These are phyloP conservation scores for Tothia fuscella DNA, from an alignment of 2,329 filamentous ascomycete genomes.

Conservation along the genomic window DNA sequence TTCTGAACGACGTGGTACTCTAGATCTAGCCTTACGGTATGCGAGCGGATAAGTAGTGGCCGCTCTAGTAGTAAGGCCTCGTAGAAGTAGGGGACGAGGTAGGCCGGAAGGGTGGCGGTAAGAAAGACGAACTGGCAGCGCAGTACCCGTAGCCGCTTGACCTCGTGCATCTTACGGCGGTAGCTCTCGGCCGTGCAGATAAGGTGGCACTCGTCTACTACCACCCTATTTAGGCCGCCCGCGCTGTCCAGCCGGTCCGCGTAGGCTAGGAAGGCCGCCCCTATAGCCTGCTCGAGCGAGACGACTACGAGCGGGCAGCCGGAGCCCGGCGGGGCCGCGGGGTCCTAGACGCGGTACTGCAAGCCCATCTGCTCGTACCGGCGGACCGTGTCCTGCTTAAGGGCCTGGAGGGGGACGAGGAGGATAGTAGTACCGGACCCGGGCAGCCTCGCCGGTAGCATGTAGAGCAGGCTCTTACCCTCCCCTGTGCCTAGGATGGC, in stretches of 20 bases:
- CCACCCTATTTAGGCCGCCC: background rate
- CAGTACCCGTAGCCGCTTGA: no score
- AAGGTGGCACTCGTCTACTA: background rate
- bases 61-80: no score
- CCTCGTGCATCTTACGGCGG: background rate
- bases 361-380: background rate
- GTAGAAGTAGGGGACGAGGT: no score
- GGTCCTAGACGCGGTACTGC: background rate
- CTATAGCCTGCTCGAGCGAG: background rate
- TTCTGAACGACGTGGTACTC: no score
- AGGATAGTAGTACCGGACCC: background rate
- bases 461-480: constrained; percentile 1
- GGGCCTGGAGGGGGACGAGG: background rate
- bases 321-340: background rate
- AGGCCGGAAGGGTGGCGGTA: no score
- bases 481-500: background rate
- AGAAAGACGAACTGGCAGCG: no score
- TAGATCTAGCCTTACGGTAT: no score
- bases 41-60: no score
- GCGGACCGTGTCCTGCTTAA: background rate
- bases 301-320: background rate
- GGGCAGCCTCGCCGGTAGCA: background rate
- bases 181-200: background rate
- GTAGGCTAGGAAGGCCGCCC: no score
- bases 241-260: background rate